phyloP scores from a whole-genome alignment of 257 asterid genomes.

The Solanum clarkiae region DNA sequence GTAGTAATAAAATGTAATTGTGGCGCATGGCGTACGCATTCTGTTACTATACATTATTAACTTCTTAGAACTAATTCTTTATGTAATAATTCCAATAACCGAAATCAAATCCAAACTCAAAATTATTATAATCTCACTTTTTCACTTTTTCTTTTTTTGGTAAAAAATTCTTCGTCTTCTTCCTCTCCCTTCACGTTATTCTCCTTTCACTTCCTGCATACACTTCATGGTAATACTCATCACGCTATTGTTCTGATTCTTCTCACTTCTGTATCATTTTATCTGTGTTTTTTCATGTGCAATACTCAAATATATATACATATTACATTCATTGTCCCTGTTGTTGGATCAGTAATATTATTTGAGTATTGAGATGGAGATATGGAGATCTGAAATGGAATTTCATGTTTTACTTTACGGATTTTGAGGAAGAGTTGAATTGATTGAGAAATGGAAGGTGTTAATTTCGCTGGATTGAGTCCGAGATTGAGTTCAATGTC shows the following conservation, averaged over 20 bases:
- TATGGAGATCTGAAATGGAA: background rate
- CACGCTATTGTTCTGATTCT: background rate
- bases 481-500: conserved; percentile 30
- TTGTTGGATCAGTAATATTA: background rate
- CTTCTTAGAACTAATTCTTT: background rate
- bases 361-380: background rate
- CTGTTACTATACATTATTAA: background rate
- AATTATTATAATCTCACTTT: background rate
- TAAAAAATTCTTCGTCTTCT: background rate
- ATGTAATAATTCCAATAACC: background rate
- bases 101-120: background rate
- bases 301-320: background rate
- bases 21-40: background rate
- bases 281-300: background rate
- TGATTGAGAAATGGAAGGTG: conserved; percentile 34
- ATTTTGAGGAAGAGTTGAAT: background rate
- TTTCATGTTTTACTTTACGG: background rate
- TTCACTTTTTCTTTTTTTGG: background rate
- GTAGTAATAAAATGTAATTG: background rate
- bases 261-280: background rate
- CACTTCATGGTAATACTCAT: background rate
- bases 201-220: background rate
- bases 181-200: background rate
- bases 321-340: background rate
- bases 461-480: conserved; percentile 27